phyloP scores from a whole-genome alignment of 2,329 filamentous ascomycete species.

The Byssochlamys sp. region DNA sequence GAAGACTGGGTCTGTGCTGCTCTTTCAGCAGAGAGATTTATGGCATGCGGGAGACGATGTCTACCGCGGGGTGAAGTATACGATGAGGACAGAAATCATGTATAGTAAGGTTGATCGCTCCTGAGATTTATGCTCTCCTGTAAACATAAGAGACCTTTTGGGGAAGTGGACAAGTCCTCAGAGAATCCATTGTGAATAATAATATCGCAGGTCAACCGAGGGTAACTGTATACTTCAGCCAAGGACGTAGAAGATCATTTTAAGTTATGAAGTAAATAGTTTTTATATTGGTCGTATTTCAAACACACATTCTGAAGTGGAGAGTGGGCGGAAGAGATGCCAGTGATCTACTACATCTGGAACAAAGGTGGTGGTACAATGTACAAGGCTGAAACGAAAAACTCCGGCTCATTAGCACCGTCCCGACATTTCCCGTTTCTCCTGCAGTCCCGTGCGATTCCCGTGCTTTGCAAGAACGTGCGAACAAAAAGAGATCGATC shows the following conservation, averaged over 20 bases:
- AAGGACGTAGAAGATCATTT: neutral
- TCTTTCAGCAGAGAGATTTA: constrained; percentile 48
- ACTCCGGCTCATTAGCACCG: constrained; percentile 9
- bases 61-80: constrained; percentile 44
- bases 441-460: constrained; percentile 19
- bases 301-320: constrained; percentile 4
- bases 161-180: neutral
- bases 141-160: neutral
- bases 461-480: constrained; percentile 24
- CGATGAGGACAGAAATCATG: constrained; percentile 49
- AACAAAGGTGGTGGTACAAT: constrained; percentile 1
- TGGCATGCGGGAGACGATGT: constrained; percentile 49
- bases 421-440: constrained; percentile 4
- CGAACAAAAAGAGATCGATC: constrained; percentile 20
- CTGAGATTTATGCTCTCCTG: neutral
- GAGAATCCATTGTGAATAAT: neutral
- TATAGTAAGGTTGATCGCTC: constrained; percentile 21
- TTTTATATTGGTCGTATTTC: constrained; percentile 1
- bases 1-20: constrained; percentile 42
- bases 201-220: no score
- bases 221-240: no score
- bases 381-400: constrained; percentile 2
- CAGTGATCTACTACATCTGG: neutral
- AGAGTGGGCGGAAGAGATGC: constrained; percentile 3
- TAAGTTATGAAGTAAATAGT: neutral